Evolutionary conservation across 768 basidiomycete genomes (phyloP).

Genomic region (Leucosporidium yakuticum): DNA sequence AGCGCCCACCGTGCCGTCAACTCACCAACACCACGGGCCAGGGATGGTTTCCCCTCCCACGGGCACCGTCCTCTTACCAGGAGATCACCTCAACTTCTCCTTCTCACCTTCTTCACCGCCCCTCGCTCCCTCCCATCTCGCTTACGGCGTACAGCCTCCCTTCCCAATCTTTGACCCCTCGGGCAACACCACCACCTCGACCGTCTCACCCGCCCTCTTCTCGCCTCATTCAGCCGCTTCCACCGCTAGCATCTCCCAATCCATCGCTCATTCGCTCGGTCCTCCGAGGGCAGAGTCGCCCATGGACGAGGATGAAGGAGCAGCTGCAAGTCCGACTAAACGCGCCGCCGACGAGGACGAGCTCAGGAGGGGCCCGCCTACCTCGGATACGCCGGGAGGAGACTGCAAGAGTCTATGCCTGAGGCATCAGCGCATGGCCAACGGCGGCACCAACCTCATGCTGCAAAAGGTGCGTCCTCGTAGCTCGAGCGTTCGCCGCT

Average conservation of each 20-base stretch:
- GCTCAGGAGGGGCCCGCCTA: constrained; percentile 23
- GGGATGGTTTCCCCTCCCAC: not conserved
- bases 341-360: constrained; percentile 26
- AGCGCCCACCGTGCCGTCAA: too few species aligned
- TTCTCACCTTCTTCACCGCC: constrained; percentile 26
- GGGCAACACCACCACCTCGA: constrained; percentile 3
- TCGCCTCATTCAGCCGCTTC: constrained; percentile 18
- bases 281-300: constrained; percentile 9
- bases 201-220: constrained; percentile 21
- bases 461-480: constrained; percentile 67
- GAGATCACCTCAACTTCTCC: constrained; percentile 22
- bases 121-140: not conserved
- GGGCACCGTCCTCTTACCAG: not conserved
- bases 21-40: too few species aligned
- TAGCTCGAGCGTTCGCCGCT: not conserved
- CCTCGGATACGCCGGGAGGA: constrained; percentile 29
- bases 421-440: constrained; percentile 91
- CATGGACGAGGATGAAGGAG: constrained; percentile 5
- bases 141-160: not conserved
- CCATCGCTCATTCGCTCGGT: constrained; percentile 14
- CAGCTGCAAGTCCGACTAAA: constrained; percentile 2
- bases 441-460: constrained; percentile 85
- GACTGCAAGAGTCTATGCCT: constrained; percentile 70
- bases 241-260: not conserved
- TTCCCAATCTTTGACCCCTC: constrained; percentile 15